Base-by-base conservation (phyloP, 1,284 basidiomycete genomes). In the Takashimella koratensis region DNA sequence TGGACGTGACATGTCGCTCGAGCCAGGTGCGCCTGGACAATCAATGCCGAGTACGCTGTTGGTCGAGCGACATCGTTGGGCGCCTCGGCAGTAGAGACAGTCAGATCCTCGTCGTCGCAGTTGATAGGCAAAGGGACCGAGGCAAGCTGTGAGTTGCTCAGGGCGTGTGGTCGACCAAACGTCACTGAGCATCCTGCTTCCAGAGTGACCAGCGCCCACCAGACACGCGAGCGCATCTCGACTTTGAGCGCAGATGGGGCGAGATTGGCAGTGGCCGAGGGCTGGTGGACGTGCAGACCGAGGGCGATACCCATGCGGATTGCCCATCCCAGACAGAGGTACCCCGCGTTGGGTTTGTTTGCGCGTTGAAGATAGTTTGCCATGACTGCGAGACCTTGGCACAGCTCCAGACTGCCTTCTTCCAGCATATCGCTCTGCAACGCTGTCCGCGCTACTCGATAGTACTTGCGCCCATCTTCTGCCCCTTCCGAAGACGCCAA, bases 341-440 rank as follows among this genome's bases (percentile, higher is more conserved):
- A 62, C 2, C 64, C 64, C 1, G 57, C 54, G 42, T 66, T 66
- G 16, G 64, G 62, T n/a, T 54, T 45, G 43, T 63, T 60, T 19
- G 43, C 53, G 24, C 57, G 50, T 43, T 66, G 64, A 4, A 66
- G 60, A 47, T 64, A 66, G 46, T 59, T 64, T 16, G 62, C 62
- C 64, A 66, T 66, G 51, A 66, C 60, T 16, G 54, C 59, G 1
- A 66, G 45, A 20, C 60, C 64, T 46, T 66, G 64, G 3, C 62
- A 60, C 2, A 66, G 57, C 41, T 56, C 47, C 40, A 66, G 40
- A 8, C 57, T 51, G 11, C 64, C 64, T 19, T 59, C 53, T 20
- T 62, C 60, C 20, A 66, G 23, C 52, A 64, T 48, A 40, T 60
- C 60, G 16, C 43, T 39, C 39, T 51, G 47, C 3, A 59, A 50